Evolutionary conservation across 140 eudicot genomes (phyloP).

Genomic region (Stevia rebaudiana): DNA sequence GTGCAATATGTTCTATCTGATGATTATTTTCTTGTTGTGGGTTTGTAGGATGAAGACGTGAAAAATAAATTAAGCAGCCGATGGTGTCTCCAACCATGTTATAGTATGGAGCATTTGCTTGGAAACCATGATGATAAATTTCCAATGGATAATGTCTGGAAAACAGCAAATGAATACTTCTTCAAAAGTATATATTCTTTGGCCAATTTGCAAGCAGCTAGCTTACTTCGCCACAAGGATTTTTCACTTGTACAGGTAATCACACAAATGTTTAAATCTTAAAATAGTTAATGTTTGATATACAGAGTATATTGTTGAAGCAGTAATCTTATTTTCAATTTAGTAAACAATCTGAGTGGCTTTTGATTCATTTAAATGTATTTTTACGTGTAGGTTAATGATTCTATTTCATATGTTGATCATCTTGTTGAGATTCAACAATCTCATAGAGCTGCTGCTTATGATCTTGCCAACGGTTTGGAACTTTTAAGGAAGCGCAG

Average conservation of each 20-base stretch:
- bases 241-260: constrained; percentile 64
- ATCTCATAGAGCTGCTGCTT: constrained; percentile 65
- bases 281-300: neutral
- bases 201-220: constrained; percentile 44
- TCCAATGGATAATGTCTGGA: constrained; percentile 49
- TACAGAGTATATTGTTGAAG: neutral
- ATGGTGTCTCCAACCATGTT: constrained; percentile 80
- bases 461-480: constrained; percentile 44
- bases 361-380: neutral
- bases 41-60: constrained; percentile 34
- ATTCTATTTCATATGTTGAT: constrained; percentile 59
- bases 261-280: neutral
- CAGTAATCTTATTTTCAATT: neutral
- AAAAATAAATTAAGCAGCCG: constrained; percentile 25
- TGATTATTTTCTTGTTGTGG: constrained; percentile 2
- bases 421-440: constrained; percentile 75
- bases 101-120: constrained; percentile 66
- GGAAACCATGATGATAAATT: constrained; percentile 21
- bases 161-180: constrained; percentile 62
- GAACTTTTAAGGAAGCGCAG: constrained; percentile 40
- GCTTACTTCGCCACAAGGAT: constrained; percentile 71
- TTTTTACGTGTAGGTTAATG: constrained; percentile 44
- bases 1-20: neutral
- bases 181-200: constrained; percentile 79
- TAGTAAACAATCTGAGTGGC: neutral